Evolutionary conservation across 441 rosid species (phyloP).

Genomic region (Arabidopsis hybrid): DNA sequence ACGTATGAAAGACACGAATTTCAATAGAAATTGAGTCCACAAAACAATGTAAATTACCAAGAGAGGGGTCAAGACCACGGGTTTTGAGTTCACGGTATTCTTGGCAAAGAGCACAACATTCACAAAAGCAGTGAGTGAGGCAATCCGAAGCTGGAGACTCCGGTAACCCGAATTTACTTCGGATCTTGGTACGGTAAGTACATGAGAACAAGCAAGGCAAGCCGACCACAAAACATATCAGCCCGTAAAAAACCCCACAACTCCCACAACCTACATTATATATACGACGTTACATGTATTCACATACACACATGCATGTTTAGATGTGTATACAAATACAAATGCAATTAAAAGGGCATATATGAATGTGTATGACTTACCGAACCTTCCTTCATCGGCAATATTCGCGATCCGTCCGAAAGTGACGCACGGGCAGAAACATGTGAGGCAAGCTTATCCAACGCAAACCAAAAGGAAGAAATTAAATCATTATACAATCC

Average conservation of each 20-base stretch:
- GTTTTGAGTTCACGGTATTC: constrained; percentile 64
- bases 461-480: neutral
- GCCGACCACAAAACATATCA: constrained; percentile 43
- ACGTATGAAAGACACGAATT: too few species aligned
- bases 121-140: constrained; percentile 60
- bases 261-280: constrained; percentile 51
- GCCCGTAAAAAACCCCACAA: constrained; percentile 55
- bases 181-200: constrained; percentile 62
- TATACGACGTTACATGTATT: neutral
- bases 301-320: neutral
- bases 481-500: neutral
- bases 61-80: constrained; percentile 64
- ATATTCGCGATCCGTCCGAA: constrained; percentile 43
- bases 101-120: constrained; percentile 74
- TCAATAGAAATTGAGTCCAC: neutral
- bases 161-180: constrained; percentile 56
- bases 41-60: constrained; percentile 50
- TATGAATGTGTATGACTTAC: constrained; percentile 3
- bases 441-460: constrained; percentile 37
- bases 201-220: constrained; percentile 68
- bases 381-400: constrained; percentile 33
- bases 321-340: neutral
- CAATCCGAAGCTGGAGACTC: constrained; percentile 72
- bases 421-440: constrained; percentile 35
- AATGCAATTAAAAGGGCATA: neutral